Percentiles rank a stretch among this genome's conserved stretches.
Evolutionary conservation across 1,284 basidiomycete species (phyloP).

Genomic region (Cystobasidium sp.): DNA sequence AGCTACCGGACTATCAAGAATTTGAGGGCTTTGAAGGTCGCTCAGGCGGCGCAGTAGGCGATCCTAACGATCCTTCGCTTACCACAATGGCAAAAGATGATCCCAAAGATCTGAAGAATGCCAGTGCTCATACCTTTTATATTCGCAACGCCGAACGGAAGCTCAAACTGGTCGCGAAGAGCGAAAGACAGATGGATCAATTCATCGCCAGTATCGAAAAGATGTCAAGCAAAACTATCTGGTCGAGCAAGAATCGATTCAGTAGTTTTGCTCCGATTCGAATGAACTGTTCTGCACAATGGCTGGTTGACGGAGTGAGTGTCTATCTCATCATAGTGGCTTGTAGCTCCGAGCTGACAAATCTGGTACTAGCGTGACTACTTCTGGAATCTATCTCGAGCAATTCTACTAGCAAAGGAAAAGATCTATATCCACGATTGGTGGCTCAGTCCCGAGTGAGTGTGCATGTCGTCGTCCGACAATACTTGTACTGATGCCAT

Average conservation of each 20-base stretch:
- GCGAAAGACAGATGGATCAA: conserved; percentile 96
- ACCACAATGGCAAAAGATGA: conserved; percentile 49
- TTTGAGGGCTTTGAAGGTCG: conserved; percentile 38
- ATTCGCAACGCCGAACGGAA: conserved; percentile 88
- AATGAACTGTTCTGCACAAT: conserved; percentile 90
- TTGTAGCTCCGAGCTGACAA: too few species aligned
- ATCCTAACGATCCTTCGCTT: conserved; percentile 52
- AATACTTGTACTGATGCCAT: neutral
- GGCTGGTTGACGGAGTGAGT: conserved; percentile 96
- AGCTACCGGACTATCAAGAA: conserved; percentile 49
- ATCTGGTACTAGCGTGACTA: too few species aligned
- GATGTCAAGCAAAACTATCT: conserved; percentile 76
- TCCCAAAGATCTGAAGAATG: conserved; percentile 51
- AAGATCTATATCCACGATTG: conserved; percentile 74
- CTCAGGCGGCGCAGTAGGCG: conserved; percentile 47
- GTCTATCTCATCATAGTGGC: too few species aligned
- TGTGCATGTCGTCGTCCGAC: conserved; percentile 10
- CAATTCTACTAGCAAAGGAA: conserved; percentile 87
- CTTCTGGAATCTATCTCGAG: conserved; percentile 95
- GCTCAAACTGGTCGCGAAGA: conserved; percentile 84
- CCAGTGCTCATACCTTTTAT: conserved; percentile 84
- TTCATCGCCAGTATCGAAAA: conserved; percentile 93
- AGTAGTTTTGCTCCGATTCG: conserved; percentile 94
- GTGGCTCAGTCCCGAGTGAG: conserved; percentile 78
- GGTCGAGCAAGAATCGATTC: conserved; percentile 81